Evolutionary conservation across 352 stramenopile species (phyloP).

Genomic region (Phytophthora lateralis): DNA sequence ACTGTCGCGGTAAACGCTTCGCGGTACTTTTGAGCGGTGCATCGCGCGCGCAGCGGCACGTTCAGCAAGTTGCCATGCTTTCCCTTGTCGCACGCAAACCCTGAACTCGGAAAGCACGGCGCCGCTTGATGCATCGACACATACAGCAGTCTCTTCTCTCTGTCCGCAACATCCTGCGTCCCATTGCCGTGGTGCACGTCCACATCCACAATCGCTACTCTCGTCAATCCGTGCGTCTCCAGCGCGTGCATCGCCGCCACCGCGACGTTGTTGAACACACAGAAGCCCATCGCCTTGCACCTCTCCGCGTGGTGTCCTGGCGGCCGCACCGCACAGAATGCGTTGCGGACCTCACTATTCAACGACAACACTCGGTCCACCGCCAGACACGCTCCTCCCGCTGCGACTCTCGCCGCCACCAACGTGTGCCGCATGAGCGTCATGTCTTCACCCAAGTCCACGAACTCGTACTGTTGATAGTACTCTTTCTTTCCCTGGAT

Average conservation of each 20-base stretch:
- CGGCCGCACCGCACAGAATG: conserved; percentile 88
- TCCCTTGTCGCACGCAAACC: conserved; percentile 42
- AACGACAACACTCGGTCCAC: conserved; percentile 50
- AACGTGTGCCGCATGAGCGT: conserved; percentile 75
- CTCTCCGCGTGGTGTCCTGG: conserved; percentile 67
- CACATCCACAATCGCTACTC: conserved; percentile 75
- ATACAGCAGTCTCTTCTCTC: conserved; percentile 48
- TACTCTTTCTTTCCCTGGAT: conserved; percentile 48
- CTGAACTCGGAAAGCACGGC: conserved; percentile 53
- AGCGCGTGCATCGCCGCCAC: conserved; percentile 94
- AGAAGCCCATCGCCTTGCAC: conserved; percentile 85
- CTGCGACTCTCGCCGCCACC: conserved; percentile 63
- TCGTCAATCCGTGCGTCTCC: conserved; percentile 50
- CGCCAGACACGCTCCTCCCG: conserved; percentile 82
- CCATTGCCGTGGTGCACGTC: conserved; percentile 91
- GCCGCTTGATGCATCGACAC: conserved; percentile 59
- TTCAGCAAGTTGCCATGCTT: conserved; percentile 52
- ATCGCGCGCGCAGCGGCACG: conserved; percentile 44
- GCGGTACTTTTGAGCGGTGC: conserved; percentile 43
- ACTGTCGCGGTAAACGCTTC: conserved; percentile 41
- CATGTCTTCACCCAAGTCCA: conserved; percentile 74
- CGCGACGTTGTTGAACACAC: conserved; percentile 96
- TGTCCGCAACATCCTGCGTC: conserved; percentile 53
- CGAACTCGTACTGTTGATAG: conserved; percentile 66
- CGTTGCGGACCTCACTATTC: conserved; percentile 47